Conservation (phyloP, 169 alveolate species). For the Neospora caninum region DNA sequence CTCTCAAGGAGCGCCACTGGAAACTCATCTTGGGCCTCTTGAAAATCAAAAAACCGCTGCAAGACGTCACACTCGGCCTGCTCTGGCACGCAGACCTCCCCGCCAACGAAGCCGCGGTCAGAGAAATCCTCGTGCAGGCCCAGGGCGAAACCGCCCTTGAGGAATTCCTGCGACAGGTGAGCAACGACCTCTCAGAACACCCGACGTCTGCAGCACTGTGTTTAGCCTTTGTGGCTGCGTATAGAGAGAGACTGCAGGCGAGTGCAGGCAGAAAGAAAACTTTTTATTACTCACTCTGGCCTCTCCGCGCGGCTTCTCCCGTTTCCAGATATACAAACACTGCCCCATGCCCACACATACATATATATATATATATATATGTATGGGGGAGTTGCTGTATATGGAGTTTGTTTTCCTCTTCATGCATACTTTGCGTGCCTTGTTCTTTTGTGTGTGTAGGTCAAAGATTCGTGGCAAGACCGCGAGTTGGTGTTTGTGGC, state of each 20-base stretch:
- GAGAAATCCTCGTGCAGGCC: slow-evolving; percentile 93
- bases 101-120: slow-evolving; percentile 75
- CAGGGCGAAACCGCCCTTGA: slow-evolving; percentile 97
- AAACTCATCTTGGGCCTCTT: slow-evolving; percentile 84
- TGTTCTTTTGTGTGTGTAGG: slow-evolving; percentile 58
- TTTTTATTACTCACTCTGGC: too few relatives aligned
- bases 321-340: background rate
- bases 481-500: slow-evolving; percentile 89
- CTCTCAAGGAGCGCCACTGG: slow-evolving; percentile 98
- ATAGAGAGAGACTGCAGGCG: too few relatives aligned
- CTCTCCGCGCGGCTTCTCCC: too few relatives aligned
- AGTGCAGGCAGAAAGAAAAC: too few relatives aligned
- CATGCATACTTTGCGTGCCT: too few relatives aligned
- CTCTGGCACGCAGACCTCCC: slow-evolving; percentile 86
- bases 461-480: slow-evolving; percentile 92
- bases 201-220: too few relatives aligned
- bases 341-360: background rate
- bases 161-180: slow-evolving; percentile 80
- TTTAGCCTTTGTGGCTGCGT: too few relatives aligned
- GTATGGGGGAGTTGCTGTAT: background rate
- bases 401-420: too few relatives aligned
- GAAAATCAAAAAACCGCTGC: slow-evolving; percentile 75
- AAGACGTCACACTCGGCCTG: slow-evolving; percentile 89
- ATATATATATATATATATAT: too few relatives aligned
- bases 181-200: too few relatives aligned